Evolutionary conservation across 352 stramenopile genomes (phyloP).

Genomic region (Elongisporangium undulatum): DNA sequence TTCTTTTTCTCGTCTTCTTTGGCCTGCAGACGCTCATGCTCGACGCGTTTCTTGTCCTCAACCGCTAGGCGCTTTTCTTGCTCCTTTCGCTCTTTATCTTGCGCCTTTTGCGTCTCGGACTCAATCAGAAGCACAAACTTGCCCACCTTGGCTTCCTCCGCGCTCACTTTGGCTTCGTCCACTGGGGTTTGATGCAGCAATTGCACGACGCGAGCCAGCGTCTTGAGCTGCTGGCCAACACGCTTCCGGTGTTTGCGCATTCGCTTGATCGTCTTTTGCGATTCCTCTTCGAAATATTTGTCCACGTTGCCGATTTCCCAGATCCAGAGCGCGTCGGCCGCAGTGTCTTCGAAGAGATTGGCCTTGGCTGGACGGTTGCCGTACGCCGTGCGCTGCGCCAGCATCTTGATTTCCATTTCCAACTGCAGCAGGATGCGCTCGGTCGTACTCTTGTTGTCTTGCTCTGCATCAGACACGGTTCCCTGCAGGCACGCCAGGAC

Average conservation of each 20-base stretch:
- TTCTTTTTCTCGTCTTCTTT: slow-evolving; percentile 66
- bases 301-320: slow-evolving; percentile 83
- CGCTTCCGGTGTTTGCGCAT: slow-evolving; percentile 80
- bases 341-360: slow-evolving; percentile 83
- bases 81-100: slow-evolving; percentile 52
- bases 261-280: slow-evolving; percentile 71
- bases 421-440: slow-evolving; percentile 28
- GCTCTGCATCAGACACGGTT: slow-evolving; percentile 5
- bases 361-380: slow-evolving; percentile 59
- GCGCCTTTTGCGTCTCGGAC: slow-evolving; percentile 52
- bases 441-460: slow-evolving; percentile 9
- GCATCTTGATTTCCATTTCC: slow-evolving; percentile 88
- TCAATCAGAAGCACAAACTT: slow-evolving; percentile 70
- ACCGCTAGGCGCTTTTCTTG: slow-evolving; percentile 43
- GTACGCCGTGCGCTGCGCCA: slow-evolving; percentile 72
- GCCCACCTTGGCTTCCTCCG: slow-evolving; percentile 75
- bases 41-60: slow-evolving; percentile 56
- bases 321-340: slow-evolving; percentile 63
- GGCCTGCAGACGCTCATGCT: slow-evolving; percentile 48
- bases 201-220: slow-evolving; percentile 56
- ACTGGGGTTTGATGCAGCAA: slow-evolving; percentile 61
- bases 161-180: slow-evolving; percentile 75
- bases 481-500: slow-evolving; percentile 25
- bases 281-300: slow-evolving; percentile 60
- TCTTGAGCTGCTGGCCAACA: slow-evolving; percentile 65